phyloP scores from a whole-genome alignment of 495 filamentous ascomycete genomes.

The Lindgomyces ingoldianus region DNA sequence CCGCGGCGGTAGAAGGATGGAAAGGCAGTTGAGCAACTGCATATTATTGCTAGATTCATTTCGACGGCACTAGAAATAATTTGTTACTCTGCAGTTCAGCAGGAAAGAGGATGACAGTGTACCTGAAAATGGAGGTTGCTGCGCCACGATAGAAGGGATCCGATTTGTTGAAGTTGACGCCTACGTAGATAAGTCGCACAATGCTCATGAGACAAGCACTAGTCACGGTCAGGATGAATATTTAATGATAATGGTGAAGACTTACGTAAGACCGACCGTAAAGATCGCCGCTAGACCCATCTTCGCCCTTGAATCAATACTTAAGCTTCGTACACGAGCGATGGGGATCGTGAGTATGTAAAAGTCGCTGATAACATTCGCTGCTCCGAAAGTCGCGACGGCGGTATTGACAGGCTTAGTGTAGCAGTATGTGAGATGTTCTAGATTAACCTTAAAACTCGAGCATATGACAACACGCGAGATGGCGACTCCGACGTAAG shows the following conservation, averaged over 20 bases:
- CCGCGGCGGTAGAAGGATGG: not conserved
- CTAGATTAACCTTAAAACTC: not conserved
- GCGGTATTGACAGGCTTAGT: not conserved
- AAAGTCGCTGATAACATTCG: not conserved
- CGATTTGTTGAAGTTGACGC: not conserved
- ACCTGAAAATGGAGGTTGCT: not conserved
- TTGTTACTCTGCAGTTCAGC: not conserved
- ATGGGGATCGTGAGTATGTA: not conserved
- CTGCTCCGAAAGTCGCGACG: not conserved
- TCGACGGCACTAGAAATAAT: not conserved
- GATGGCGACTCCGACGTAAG: not conserved
- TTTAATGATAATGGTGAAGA: not conserved
- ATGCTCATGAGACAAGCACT: not conserved
- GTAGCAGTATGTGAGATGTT: not conserved
- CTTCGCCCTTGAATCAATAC: not conserved
- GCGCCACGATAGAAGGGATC: not conserved
- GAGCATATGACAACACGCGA: not conserved
- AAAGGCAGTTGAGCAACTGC: not conserved
- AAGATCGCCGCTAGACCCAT: not conserved
- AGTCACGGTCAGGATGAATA: not conserved
- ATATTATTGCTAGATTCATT: not conserved
- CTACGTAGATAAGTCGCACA: not conserved
- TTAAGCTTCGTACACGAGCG: not conserved
- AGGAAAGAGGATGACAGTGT: not conserved
- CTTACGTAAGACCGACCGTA: not conserved